phyloP scores from a whole-genome alignment of 768 basidiomycete genomes.

The Boletus pseudo-olivaceus region DNA sequence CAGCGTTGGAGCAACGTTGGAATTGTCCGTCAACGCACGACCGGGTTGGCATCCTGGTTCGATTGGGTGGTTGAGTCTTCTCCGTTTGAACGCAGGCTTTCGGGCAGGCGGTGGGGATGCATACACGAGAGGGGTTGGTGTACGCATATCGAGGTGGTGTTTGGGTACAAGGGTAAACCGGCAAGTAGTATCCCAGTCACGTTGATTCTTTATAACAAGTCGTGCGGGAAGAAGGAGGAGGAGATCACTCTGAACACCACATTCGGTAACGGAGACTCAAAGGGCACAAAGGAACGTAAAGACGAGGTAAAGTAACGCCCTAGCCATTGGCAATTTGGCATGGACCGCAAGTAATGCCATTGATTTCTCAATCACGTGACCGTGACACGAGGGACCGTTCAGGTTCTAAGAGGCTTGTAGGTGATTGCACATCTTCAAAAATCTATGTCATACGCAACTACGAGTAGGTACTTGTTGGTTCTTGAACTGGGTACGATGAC shows the following conservation, averaged over 20 bases:
- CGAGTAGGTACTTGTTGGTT: no score
- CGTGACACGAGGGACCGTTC: constrained; percentile 11
- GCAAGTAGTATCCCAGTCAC: background rate
- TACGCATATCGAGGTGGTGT: constrained; percentile 13
- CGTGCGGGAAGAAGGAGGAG: background rate
- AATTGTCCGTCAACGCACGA: constrained; percentile 19
- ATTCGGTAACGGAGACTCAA: background rate
- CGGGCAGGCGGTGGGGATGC: constrained; percentile 10
- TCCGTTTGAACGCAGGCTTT: constrained; percentile 25
- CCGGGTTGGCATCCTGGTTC: constrained; percentile 14
- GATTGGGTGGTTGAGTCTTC: constrained; percentile 17
- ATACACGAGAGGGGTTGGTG: constrained; percentile 12
- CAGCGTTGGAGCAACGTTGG: constrained; percentile 10
- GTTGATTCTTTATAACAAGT: background rate
- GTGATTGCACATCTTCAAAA: no score
- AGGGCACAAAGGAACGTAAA: background rate
- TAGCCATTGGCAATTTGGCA: background rate
- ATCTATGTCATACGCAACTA: no score
- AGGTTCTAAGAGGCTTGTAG: no score
- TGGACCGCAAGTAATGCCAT: background rate
- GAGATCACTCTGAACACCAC: background rate
- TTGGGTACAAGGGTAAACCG: background rate
- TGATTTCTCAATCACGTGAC: constrained; percentile 30
- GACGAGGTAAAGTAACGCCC: background rate
- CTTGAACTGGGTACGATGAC: no score